phyloP scores from a whole-genome alignment of 1,284 basidiomycete genomes.

The Earliella scabrosa region DNA sequence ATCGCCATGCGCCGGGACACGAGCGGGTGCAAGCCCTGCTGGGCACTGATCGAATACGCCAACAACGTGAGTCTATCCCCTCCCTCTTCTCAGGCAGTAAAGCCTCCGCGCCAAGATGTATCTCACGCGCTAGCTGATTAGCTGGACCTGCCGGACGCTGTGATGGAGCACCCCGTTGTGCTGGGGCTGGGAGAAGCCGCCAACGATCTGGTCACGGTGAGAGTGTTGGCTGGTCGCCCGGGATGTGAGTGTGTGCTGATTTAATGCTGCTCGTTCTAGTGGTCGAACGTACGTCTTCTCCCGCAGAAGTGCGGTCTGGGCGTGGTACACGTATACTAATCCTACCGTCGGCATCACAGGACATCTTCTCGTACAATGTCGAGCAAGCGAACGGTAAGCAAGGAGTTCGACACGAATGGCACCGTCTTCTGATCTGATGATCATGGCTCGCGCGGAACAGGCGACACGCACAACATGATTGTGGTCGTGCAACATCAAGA shows the following conservation, averaged over 20 bases:
- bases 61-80: constrained; percentile 30
- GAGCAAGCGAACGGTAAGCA: constrained; percentile 41
- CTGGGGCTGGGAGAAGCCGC: constrained; percentile 39
- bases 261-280: constrained; percentile 20
- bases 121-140: constrained; percentile 9
- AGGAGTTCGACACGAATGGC: too few relatives aligned
- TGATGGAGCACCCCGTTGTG: constrained; percentile 42
- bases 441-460: constrained; percentile 26
- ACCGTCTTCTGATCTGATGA: not conserved
- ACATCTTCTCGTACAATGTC: constrained; percentile 49
- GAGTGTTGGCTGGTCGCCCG: constrained; percentile 9
- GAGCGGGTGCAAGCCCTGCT: constrained; percentile 44
- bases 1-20: constrained; percentile 43
- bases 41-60: constrained; percentile 45
- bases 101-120: not conserved
- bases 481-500: constrained; percentile 41
- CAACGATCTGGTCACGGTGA: constrained; percentile 43
- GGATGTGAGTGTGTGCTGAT: constrained; percentile 9
- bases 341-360: constrained; percentile 27
- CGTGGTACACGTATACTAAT: not conserved
- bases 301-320: not conserved
- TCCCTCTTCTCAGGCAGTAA: too few relatives aligned
- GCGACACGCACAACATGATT: constrained; percentile 49
- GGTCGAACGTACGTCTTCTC: constrained; percentile 42
- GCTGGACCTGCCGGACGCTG: constrained; percentile 41